Evolutionary conservation across 371 early-diverging fungal species (phyloP).

Genomic region (Mortierella sp.): DNA sequence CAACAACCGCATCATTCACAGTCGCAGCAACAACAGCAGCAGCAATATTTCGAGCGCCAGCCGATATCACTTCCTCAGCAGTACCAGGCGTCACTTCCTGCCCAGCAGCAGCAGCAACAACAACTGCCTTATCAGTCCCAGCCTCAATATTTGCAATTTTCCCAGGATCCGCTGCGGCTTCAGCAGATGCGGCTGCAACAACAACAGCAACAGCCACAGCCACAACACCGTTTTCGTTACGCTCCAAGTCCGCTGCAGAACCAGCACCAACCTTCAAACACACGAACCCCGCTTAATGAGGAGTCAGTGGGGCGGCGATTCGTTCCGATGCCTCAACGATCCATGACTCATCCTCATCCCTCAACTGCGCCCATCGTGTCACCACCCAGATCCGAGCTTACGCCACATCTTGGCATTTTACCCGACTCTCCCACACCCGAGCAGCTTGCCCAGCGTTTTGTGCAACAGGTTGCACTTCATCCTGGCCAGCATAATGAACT

Average conservation of each 20-base stretch:
- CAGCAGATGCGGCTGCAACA: constrained; percentile 17
- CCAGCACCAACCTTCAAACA: background rate
- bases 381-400: constrained; percentile 10
- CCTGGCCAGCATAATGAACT: constrained; percentile 52
- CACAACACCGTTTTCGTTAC: constrained; percentile 15
- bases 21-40: constrained; percentile 3
- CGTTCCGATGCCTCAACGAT: constrained; percentile 25
- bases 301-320: no score
- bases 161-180: constrained; percentile 3
- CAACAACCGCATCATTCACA: constrained; percentile 7
- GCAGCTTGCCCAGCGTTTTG: constrained; percentile 49
- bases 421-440: constrained; percentile 50
- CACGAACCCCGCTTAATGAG: background rate
- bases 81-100: no score
- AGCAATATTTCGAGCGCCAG: background rate
- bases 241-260: constrained; percentile 3
- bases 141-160: constrained; percentile 1
- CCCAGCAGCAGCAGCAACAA: constrained; percentile 2
- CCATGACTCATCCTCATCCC: constrained; percentile 29
- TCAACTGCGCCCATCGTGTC: constrained; percentile 22
- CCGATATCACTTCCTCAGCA: no score
- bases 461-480: constrained; percentile 43
- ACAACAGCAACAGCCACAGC: constrained; percentile 18
- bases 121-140: background rate
- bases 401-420: constrained; percentile 35